phyloP scores from a whole-genome alignment of 371 early-diverging fungal species.

The Saksenaea oblongispora region DNA sequence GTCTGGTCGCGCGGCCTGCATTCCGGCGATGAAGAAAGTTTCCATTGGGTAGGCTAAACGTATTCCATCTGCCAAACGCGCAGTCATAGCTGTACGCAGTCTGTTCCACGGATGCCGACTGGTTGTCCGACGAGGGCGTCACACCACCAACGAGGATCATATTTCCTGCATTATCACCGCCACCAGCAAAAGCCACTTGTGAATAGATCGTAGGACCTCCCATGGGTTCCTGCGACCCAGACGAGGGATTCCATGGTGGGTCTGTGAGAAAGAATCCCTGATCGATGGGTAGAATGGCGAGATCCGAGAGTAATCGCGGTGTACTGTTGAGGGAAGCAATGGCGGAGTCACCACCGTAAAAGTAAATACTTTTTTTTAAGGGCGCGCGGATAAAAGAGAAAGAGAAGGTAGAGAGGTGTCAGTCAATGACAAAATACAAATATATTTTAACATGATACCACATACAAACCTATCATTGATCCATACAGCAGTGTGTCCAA shows the following conservation, averaged over 20 bases:
- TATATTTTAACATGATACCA: not conserved
- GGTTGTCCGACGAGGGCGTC: conserved; percentile 21
- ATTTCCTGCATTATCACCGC: conserved; percentile 19
- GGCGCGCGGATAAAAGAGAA: too few relatives aligned
- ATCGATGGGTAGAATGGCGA: conserved; percentile 38
- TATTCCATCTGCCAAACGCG: conserved; percentile 37
- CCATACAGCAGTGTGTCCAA: conserved; percentile 28
- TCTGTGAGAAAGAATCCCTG: conserved; percentile 27
- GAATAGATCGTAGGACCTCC: conserved; percentile 45
- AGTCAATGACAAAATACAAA: not conserved
- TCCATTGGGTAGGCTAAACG: conserved; percentile 31
- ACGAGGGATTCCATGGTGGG: conserved; percentile 42
- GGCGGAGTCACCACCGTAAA: conserved; percentile 46
- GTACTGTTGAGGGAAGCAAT: conserved; percentile 25
- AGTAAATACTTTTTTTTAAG: conserved; percentile 28
- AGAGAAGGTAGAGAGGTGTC: not conserved
- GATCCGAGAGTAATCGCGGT: conserved; percentile 38
- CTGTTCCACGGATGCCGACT: conserved; percentile 21
- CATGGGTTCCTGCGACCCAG: conserved; percentile 36
- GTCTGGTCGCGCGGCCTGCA: conserved; percentile 30
- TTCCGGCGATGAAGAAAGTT: conserved; percentile 38
- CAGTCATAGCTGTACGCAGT: conserved; percentile 38
- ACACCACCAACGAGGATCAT: conserved; percentile 45
- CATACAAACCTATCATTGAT: conserved; percentile 24
- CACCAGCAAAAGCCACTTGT: conserved; percentile 39